Evolutionary conservation across 176 grass and related monocot species (phyloP).

Genomic region (Bonia amplexicaulis): DNA sequence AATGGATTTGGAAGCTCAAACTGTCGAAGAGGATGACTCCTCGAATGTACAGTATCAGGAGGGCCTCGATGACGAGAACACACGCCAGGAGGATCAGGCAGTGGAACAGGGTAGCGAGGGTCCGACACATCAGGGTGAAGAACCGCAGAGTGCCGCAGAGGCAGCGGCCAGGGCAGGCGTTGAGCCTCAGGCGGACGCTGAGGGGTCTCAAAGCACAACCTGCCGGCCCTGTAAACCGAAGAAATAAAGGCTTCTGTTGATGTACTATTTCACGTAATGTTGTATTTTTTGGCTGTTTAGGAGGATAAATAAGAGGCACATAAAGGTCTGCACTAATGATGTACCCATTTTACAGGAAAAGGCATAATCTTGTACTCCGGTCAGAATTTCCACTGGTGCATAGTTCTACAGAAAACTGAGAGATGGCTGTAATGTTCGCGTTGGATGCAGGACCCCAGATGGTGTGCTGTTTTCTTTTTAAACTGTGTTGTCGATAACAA

Average conservation of each 20-base stretch:
- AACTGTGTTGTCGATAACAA: not conserved
- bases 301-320: not conserved
- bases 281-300: conserved; percentile 13
- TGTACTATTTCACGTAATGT: not conserved
- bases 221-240: conserved; percentile 17
- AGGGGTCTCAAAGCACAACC: conserved; percentile 32
- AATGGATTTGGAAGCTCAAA: conserved; percentile 42
- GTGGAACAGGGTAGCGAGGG: not conserved
- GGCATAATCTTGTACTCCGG: not conserved
- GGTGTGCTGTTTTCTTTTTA: not conserved
- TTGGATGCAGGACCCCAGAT: not conserved
- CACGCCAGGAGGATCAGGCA: not conserved
- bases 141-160: not conserved
- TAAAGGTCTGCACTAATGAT: not conserved
- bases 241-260: conserved; percentile 17
- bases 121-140: not conserved
- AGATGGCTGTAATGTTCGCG: not conserved
- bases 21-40: not conserved
- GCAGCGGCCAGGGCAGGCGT: not conserved
- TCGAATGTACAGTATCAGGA: conserved; percentile 12
- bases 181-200: not conserved
- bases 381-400: not conserved
- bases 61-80: not conserved
- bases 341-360: not conserved
- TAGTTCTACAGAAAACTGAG: not conserved